These are phyloP conservation scores for Chamaenerion angustifolium DNA, from an alignment of 345 rosid species.

Conservation along the genomic window DNA sequence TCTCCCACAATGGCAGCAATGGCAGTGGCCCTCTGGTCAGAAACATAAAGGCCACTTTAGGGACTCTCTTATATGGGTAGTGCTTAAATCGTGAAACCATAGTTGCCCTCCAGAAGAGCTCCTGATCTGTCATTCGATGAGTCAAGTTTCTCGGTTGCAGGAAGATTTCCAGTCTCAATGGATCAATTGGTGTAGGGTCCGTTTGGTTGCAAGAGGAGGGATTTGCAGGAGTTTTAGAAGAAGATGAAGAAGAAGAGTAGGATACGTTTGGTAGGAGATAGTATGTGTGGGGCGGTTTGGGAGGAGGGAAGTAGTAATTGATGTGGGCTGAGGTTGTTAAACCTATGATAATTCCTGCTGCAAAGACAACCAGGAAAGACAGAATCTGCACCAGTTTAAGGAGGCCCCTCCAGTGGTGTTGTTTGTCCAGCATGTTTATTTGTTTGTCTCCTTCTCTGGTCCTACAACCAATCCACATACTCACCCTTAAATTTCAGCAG, in stretches of 20 bases:
- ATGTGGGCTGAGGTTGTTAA: slow-evolving; percentile 53
- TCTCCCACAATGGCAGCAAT: slow-evolving; percentile 79
- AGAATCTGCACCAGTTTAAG: slow-evolving; percentile 1
- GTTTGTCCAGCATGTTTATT: no score
- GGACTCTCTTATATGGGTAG: slow-evolving; percentile 50
- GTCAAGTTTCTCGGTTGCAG: slow-evolving; percentile 35
- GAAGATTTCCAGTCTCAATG: slow-evolving; percentile 23
- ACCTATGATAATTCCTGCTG: slow-evolving; percentile 64
- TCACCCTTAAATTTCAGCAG: no score
- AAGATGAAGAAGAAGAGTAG: no score
- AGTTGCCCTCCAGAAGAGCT: slow-evolving; percentile 81
- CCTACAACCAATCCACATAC: no score
- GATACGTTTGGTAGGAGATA: no score
- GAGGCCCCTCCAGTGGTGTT: neutral
- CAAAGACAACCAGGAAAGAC: slow-evolving; percentile 53
- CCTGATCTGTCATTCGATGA: slow-evolving; percentile 42
- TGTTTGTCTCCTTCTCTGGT: neutral
- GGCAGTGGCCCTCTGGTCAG: slow-evolving; percentile 84
- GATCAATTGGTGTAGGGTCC: slow-evolving; percentile 16
- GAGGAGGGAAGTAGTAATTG: slow-evolving; percentile 30
- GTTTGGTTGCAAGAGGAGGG: no score
- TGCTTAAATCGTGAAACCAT: slow-evolving; percentile 43
- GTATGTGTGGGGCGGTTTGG: no score
- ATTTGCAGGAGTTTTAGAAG: no score
- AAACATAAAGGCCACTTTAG: slow-evolving; percentile 77